Evolutionary conservation across 2,329 filamentous ascomycete species (phyloP).

Genomic region (Escovopsis sp.): DNA sequence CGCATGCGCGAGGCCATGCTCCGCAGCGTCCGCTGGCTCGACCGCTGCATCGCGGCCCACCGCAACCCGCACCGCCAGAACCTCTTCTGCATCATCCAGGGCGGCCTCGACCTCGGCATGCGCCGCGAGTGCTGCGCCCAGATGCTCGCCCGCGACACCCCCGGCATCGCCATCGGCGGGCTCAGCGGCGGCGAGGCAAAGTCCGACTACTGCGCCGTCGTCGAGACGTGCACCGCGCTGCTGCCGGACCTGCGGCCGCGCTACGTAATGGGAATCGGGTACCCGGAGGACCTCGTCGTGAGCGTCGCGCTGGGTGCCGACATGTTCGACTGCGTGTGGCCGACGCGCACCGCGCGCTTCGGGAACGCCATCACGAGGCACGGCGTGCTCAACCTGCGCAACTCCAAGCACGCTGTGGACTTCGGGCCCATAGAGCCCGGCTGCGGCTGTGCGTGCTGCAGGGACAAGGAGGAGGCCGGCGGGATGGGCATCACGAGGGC

Average conservation of each 20-base stretch:
- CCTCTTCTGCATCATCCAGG: slow-evolving; percentile 97
- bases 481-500: slow-evolving; percentile 73
- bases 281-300: slow-evolving; percentile 89
- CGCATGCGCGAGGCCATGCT: slow-evolving; percentile 94
- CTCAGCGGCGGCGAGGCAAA: slow-evolving; percentile 93
- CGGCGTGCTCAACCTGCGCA: slow-evolving; percentile 75
- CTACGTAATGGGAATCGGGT: slow-evolving; percentile 98
- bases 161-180: slow-evolving; percentile 91
- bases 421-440: slow-evolving; percentile 72
- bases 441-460: slow-evolving; percentile 70
- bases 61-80: slow-evolving; percentile 73
- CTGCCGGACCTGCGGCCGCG: slow-evolving; percentile 86
- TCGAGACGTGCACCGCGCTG: slow-evolving; percentile 69
- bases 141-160: slow-evolving; percentile 85
- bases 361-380: slow-evolving; percentile 77
- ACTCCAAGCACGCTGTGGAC: slow-evolving; percentile 61
- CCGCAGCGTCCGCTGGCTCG: slow-evolving; percentile 86
- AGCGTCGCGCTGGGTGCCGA: slow-evolving; percentile 89
- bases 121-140: slow-evolving; percentile 66
- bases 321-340: slow-evolving; percentile 99
- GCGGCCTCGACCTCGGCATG: slow-evolving; percentile 79
- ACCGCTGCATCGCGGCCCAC: slow-evolving; percentile 86
- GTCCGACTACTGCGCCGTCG: slow-evolving; percentile 78
- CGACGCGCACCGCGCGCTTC: slow-evolving; percentile 87
- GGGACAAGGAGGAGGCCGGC: slow-evolving; percentile 37